Base-by-base conservation (phyloP, 768 basidiomycete genomes). In the Boletales sp. region DNA sequence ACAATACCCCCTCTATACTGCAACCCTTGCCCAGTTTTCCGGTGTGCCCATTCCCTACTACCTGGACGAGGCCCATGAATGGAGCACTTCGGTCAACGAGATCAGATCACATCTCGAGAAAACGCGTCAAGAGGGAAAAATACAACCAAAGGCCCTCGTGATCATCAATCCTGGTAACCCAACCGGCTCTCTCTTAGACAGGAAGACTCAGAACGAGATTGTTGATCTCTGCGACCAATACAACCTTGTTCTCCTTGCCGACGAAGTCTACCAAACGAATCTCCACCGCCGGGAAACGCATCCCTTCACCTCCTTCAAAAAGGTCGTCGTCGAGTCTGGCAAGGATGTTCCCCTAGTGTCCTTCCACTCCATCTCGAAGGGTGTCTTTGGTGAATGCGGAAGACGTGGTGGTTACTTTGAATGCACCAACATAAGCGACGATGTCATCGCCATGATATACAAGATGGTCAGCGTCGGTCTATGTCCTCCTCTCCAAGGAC, bases 101-200 rank as follows among this genome's bases (percentile, higher is more conserved):
- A 82, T 98, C 58, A 75, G 82, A 54, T 70, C 72, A 1, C 82
- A 88, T 5, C 73, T 98, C 53, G 72, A 78, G 13, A 78, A 83
- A 33, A 88, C 88, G 1, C 70, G 76, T 28, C 70, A 72, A 50
- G 78, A 84, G 15, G 85, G 85, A 56, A 73, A 65, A 32, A 42
- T 80, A 28, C 68, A 71, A 6, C 77, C 91, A 44, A 92, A 87
- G 60, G 93, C 87, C 6, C 80, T 99, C 50, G 95, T 98, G 54
- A 81, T 99, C 61, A 98, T 99, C 77, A 99, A 99, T 74, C 95
- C 95, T 0, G 95, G 95, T 19, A 99, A 98, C 72, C 95, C 96
- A 18, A 98, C 96, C 0, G 96, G 95, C 37, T 82, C 86, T 5
- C 77, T 95, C 44, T 80, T 99, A 11, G 79, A 84, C 55, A 75